Evolutionary conservation across 2,329 filamentous ascomycete species (phyloP), one percentile per base, ranked within the genome.

Genomic region (Penicillium sp.): DNA sequence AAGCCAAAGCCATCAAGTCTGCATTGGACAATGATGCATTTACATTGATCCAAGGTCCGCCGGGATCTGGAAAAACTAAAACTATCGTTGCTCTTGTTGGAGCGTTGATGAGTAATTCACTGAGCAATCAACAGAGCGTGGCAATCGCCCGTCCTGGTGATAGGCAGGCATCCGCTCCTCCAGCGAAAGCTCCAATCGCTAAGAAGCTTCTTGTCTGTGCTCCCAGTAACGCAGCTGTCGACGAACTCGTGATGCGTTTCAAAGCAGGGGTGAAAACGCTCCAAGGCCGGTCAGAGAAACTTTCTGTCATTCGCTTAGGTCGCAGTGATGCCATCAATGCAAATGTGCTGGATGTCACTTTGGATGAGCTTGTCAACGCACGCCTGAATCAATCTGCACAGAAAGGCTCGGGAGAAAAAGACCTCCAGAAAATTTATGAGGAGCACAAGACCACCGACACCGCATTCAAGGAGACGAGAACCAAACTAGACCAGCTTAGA

Each of bases 181-280:
- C 61, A 58, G 65, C 63, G 61, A 71, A 68, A 64, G 70, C 67
- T 60, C 71, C 66, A 45, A 67, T 69, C 1, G 70, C 83, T 2
- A 97, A 96, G 75, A 99, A 97, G 72, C 80, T 99, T 24, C 82
- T 99, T 24, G 90, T 99, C 23, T 99, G 94, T 68, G 94, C 94
- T n/a, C 94, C 94, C 14, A 97, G 92, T 80, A 99, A 99, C 72
- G 94, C 94, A 6, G 94, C 94, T 30, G 94, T 99, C 5, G 94
- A 99, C 70, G 94, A 99, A 71, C 72, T 99, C 60, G 94, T 99
- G 18, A 86, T 97, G 71, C 88, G 94, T 76, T 82, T 99, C 66
- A 97, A 96, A 74, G 79, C 84, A 53, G 94, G 94, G 4, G 82
- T 99, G 52, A 93, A 87, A 67, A 92, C 90, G 0, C 80, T 83